Percentiles rank a stretch among this genome's conserved stretches.
Conservation (phyloP, 2,329 filamentous ascomycete genomes). For the Parafenestella ontariensis region DNA sequence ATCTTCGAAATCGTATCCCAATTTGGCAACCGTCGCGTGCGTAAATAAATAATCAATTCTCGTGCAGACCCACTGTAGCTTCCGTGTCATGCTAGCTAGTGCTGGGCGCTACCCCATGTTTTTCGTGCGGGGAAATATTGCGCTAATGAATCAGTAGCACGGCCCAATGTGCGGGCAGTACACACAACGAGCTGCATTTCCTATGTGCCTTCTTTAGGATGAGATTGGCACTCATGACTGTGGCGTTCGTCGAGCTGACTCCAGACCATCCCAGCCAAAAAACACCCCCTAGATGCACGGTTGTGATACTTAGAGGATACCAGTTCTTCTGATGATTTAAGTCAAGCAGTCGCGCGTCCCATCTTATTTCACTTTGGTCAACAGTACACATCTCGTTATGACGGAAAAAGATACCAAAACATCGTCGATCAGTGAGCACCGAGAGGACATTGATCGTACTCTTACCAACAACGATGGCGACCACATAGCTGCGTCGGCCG, state of each 20-base stretch:
- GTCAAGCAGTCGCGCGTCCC: neutral
- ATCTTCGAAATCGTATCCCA: neutral
- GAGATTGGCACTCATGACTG: neutral
- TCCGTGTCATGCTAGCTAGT: neutral
- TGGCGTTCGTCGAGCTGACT: neutral
- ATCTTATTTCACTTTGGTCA: neutral
- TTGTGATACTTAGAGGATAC: neutral
- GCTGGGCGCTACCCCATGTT: neutral
- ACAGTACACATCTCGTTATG: neutral
- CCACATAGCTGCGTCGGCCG: neutral
- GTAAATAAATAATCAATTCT: neutral
- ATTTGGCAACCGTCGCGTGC: neutral
- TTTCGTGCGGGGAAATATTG: neutral
- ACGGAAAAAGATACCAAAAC: conserved; percentile 6
- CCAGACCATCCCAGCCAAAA: neutral
- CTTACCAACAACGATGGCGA: neutral
- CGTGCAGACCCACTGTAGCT: neutral
- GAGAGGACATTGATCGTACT: neutral
- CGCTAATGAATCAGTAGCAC: neutral
- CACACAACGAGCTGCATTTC: neutral
- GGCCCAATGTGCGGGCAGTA: neutral
- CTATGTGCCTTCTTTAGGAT: neutral
- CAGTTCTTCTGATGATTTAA: too few relatives aligned
- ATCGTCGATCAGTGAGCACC: neutral
- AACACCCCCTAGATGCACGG: neutral